Conservation (phyloP, 352 stramenopile species). For the Pilasporangium apinafurcum region DNA sequence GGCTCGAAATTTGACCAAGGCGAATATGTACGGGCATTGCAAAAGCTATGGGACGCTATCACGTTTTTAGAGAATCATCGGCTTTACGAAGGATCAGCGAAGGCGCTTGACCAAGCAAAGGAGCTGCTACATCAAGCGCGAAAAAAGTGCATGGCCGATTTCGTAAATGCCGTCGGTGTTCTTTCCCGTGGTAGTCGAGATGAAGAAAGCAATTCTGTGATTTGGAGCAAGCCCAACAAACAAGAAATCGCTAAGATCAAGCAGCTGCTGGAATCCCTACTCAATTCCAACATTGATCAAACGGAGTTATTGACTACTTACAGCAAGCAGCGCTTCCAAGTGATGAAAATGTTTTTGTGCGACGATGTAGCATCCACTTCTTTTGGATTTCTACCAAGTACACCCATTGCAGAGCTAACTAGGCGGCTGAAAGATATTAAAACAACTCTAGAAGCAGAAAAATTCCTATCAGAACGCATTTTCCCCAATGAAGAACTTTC, state of each 20-base stretch:
- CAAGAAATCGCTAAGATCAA: conserved; percentile 40
- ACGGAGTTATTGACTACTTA: conserved; percentile 55
- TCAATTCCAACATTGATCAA: conserved; percentile 46
- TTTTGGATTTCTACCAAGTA: conserved; percentile 26
- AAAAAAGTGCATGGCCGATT: conserved; percentile 62
- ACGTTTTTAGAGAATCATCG: conserved; percentile 63
- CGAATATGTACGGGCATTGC: conserved; percentile 54
- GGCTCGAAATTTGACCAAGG: conserved; percentile 69
- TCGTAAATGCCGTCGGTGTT: conserved; percentile 61
- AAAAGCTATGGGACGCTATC: conserved; percentile 64
- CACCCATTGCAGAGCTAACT: conserved; percentile 21
- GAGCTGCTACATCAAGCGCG: conserved; percentile 54
- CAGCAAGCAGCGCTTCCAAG: conserved; percentile 59
- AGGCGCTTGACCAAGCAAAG: conserved; percentile 58
- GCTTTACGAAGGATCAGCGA: conserved; percentile 66
- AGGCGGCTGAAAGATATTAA: conserved; percentile 40
- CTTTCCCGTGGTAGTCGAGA: conserved; percentile 40
- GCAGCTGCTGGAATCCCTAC: conserved; percentile 58
- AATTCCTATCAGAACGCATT: conserved; percentile 32
- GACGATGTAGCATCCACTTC: conserved; percentile 19
- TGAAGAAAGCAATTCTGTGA: conserved; percentile 11
- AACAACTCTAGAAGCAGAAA: conserved; percentile 51
- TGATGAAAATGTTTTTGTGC: conserved; percentile 44
- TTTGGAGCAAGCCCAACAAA: conserved; percentile 42
- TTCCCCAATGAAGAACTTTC: conserved; percentile 59